Percentiles rank a stretch among this genome's conserved stretches.
These are phyloP conservation scores for Moesziomyces sp. DNA, from an alignment of 1,284 basidiomycete species.

Conservation along the genomic window DNA sequence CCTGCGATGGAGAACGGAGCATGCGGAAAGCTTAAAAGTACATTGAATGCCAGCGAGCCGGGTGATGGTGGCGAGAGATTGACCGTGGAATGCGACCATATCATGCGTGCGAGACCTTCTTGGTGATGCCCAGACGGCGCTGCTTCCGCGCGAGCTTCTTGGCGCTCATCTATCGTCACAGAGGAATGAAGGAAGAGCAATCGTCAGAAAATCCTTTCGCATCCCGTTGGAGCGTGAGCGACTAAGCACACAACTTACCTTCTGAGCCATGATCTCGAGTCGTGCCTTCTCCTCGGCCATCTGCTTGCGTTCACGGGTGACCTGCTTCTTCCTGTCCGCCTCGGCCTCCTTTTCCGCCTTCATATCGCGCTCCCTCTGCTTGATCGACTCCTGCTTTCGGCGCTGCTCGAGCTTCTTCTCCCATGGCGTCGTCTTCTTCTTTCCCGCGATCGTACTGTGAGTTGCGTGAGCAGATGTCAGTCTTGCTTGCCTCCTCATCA, in stretches of 20 bases:
- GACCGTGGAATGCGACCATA: too few species aligned
- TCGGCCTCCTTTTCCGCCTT: constrained; percentile 47
- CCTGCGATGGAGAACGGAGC: background rate
- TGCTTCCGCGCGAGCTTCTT: constrained; percentile 52
- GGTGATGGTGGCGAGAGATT: background rate
- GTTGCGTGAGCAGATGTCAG: background rate
- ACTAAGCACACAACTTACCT: constrained; percentile 28
- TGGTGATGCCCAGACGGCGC: constrained; percentile 52
- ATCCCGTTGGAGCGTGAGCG: background rate
- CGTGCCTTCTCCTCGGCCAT: constrained; percentile 55
- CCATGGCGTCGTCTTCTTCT: constrained; percentile 53
- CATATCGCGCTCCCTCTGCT: constrained; percentile 53
- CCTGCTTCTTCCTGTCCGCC: constrained; percentile 42
- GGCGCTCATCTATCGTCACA: constrained; percentile 46
- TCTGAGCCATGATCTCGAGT: constrained; percentile 52
- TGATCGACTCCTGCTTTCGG: constrained; percentile 50
- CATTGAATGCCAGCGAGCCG: constrained; percentile 6
- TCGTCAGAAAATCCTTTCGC: background rate
- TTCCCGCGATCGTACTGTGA: constrained; percentile 38
- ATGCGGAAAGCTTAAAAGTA: constrained; percentile 24
- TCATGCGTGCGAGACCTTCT: constrained; percentile 52
- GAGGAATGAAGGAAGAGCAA: background rate
- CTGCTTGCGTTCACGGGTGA: constrained; percentile 49
- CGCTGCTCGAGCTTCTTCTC: constrained; percentile 50
- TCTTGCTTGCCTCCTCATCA: background rate